phyloP scores from a whole-genome alignment of 331 rosid genomes.

The Quercus lobata region DNA sequence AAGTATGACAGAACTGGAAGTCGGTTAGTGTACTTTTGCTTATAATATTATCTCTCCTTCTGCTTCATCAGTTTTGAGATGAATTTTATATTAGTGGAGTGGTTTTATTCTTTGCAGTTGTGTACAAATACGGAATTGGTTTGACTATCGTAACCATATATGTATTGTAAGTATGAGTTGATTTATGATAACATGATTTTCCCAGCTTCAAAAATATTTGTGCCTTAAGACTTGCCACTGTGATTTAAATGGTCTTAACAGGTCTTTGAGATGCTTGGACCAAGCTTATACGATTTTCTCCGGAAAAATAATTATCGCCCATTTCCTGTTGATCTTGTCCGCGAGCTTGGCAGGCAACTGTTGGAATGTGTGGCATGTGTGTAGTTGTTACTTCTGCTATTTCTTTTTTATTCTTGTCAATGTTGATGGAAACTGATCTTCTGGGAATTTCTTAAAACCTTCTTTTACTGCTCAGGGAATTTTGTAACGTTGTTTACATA shows the following conservation, averaged over 20 bases:
- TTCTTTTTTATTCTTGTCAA: conserved; percentile 8
- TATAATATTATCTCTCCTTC: not conserved
- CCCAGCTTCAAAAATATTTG: conserved; percentile 13
- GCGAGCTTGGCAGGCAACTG: conserved; percentile 35
- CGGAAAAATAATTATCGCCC: conserved; percentile 27
- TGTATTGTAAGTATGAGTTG: conserved; percentile 23
- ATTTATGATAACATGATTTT: conserved; percentile 8
- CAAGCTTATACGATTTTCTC: conserved; percentile 31
- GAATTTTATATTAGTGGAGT: conserved; percentile 5
- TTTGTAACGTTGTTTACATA: not conserved
- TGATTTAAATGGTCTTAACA: conserved; percentile 24
- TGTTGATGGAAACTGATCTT: conserved; percentile 4
- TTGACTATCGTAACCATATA: conserved; percentile 31
- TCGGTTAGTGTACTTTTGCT: conserved; percentile 6
- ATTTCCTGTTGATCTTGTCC: conserved; percentile 33
- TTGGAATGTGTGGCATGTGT: conserved; percentile 30
- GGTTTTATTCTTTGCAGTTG: conserved; percentile 24
- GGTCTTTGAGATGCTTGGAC: conserved; percentile 34
- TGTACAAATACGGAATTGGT: conserved; percentile 29
- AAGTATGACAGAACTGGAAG: conserved; percentile 20
- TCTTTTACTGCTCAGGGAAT: not conserved
- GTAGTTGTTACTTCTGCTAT: conserved; percentile 29
- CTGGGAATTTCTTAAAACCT: not conserved
- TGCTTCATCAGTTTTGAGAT: not conserved
- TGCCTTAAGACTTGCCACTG: conserved; percentile 9